These are phyloP conservation scores for Calonectria pseudoturangicola DNA, from an alignment of 2,329 filamentous ascomycete species.

Conservation along the genomic window DNA sequence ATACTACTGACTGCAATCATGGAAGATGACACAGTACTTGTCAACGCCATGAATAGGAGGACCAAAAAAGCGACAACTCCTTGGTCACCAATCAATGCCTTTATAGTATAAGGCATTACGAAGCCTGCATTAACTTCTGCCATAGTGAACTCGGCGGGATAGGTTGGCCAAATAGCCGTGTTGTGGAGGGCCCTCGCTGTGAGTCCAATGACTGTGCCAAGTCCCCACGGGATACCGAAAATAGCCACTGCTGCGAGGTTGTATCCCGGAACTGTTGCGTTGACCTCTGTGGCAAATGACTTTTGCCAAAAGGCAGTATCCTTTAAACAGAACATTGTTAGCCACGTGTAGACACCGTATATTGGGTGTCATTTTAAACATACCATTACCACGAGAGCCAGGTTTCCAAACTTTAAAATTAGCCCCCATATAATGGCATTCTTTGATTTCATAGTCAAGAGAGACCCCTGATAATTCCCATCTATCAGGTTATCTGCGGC, in stretches of 20 bases:
- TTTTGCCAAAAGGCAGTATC: conserved; percentile 21
- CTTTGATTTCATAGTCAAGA: conserved; percentile 5
- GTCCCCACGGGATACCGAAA: conserved; percentile 8
- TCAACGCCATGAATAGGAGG: conserved; percentile 1
- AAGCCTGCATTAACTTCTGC: neutral
- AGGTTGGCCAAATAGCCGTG: conserved; percentile 3
- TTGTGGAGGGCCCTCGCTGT: conserved; percentile 1
- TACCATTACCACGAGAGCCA: conserved; percentile 10
- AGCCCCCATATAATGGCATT: conserved; percentile 11
- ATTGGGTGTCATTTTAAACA: neutral
- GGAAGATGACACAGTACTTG: conserved; percentile 5
- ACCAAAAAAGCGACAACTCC: neutral
- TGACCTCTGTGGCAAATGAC: conserved; percentile 10
- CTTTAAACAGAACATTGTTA: neutral
- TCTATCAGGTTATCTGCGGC: conserved; percentile 7
- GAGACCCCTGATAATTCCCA: conserved; percentile 4
- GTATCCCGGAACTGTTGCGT: conserved; percentile 7
- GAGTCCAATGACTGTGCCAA: conserved; percentile 5
- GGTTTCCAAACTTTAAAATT: conserved; percentile 13
- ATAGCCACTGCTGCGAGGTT: conserved; percentile 10
- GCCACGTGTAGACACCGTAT: neutral
- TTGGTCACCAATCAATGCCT: conserved; percentile 4
- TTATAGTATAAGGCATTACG: neutral
- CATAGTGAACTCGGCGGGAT: conserved; percentile 8
- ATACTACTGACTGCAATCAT: conserved; percentile 17